phyloP scores from a whole-genome alignment of 73 alveolate genomes.

The Symbiodinium pilosum region DNA sequence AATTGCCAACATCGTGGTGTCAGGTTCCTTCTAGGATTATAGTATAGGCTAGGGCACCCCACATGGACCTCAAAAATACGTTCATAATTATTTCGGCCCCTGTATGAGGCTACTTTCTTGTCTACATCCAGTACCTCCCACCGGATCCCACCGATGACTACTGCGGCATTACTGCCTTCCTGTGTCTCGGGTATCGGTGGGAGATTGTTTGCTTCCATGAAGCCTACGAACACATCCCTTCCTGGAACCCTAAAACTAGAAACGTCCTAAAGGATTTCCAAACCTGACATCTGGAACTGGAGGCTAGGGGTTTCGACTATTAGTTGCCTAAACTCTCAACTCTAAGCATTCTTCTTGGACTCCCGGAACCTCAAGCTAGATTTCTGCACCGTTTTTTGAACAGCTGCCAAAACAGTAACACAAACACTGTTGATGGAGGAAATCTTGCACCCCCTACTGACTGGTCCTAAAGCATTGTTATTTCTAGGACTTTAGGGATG shows the following conservation, averaged over 20 bases:
- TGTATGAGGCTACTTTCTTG: slow-evolving; percentile 29
- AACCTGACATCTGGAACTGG: background rate
- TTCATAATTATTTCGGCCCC: background rate
- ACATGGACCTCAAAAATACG: background rate
- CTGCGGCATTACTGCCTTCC: slow-evolving; percentile 63
- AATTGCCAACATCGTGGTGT: too few species aligned
- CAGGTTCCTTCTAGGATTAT: too few species aligned
- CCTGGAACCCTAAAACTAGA: background rate
- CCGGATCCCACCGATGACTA: slow-evolving; percentile 93
- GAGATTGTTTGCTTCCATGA: background rate
- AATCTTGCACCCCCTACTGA: too few species aligned
- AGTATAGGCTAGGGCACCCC: too few species aligned
- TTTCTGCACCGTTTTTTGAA: too few species aligned
- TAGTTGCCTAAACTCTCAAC: too few species aligned
- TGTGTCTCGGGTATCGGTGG: background rate
- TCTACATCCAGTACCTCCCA: slow-evolving; percentile 69
- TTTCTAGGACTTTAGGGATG: too few species aligned
- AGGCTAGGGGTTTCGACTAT: background rate
- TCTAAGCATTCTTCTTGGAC: too few species aligned
- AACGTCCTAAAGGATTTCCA: background rate
- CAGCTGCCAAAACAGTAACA: too few species aligned
- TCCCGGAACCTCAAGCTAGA: too few species aligned
- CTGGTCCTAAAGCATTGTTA: too few species aligned
- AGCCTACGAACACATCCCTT: background rate
- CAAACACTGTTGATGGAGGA: too few species aligned